A percentile compares a stretch with the other conserved stretches of the same genome.
phyloP scores from a whole-genome alignment of 345 rosid genomes.

The Kandelia obovata region DNA sequence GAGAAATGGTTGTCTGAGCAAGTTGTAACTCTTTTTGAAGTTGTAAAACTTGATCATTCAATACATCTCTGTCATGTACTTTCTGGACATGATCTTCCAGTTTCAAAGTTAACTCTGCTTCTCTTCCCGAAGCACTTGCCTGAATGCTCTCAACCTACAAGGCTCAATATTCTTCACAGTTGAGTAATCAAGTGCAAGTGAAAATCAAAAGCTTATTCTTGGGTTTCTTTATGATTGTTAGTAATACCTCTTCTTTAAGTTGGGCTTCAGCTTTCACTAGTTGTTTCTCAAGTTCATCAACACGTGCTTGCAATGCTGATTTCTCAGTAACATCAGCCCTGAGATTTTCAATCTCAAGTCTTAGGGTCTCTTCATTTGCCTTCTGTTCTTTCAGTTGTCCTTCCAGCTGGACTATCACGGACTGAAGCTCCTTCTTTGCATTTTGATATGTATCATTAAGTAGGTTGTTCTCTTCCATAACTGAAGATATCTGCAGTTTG shows the following conservation, averaged over 20 bases:
- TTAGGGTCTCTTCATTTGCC: slow-evolving; percentile 39
- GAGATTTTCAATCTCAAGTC: slow-evolving; percentile 47
- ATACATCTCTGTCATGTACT: slow-evolving; percentile 40
- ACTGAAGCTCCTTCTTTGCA: slow-evolving; percentile 68
- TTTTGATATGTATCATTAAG: slow-evolving; percentile 58
- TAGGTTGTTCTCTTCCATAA: slow-evolving; percentile 64
- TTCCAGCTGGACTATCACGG: slow-evolving; percentile 54
- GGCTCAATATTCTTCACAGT: slow-evolving; percentile 5
- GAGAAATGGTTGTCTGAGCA: slow-evolving; percentile 32
- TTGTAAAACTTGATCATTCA: slow-evolving; percentile 41
- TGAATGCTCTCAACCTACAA: slow-evolving; percentile 42
- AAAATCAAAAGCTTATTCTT: not conserved
- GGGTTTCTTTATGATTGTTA: not conserved
- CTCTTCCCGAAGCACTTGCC: slow-evolving; percentile 32
- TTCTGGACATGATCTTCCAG: slow-evolving; percentile 42
- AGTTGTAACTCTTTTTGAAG: slow-evolving; percentile 52
- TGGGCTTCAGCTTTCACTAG: slow-evolving; percentile 36
- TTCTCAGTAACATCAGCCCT: slow-evolving; percentile 44
- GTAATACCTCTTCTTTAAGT: slow-evolving; percentile 52
- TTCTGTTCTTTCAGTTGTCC: slow-evolving; percentile 51
- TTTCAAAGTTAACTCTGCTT: slow-evolving; percentile 40
- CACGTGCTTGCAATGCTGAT: slow-evolving; percentile 43
- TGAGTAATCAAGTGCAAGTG: not conserved
- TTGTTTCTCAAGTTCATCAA: slow-evolving; percentile 61
- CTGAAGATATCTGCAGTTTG: slow-evolving; percentile 56